Evolutionary conservation across 495 filamentous ascomycete genomes (phyloP), one percentile per base, ranked within the genome.

Genomic region (Neurospora sp.): DNA sequence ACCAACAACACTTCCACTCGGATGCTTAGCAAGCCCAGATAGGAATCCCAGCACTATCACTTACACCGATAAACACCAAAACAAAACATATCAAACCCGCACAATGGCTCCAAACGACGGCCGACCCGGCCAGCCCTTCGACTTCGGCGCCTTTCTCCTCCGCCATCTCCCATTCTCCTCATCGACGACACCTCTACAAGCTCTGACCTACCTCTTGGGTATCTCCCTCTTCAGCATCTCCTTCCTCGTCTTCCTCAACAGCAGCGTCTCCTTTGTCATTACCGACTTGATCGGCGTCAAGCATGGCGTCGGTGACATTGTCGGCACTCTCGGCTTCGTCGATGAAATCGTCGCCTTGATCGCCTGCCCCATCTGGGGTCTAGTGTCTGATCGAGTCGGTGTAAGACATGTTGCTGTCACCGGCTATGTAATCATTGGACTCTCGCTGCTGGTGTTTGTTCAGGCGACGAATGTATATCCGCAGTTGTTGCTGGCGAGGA

Each of bases 161-260:
- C 85, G 82, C 72, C 78, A 82, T 72, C 81, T 90, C 38, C 88
- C 88, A 42, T 89, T 90, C 79, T 83, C 88, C 14, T 77, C 81
- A 18, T 81, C 86, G 54, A 87, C 92, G 41, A 93, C 90, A 7
- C 85, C 88, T 69, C 79, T 89, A 9, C 96, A 99, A 79, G 91
- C 91, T 3, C 80, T 88, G 54, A 93, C 94, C 18, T 99, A 99
- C 80, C 88, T 99, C 39, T 83, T 96, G 69, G 93, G 90, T 73
- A 92, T 98, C 75, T 94, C 93, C 70, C 91, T 97, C 35, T 98
- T 97, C 85, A 95, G 92, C 76, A 99, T 99, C 77, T 92, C 93
- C 41, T 97, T 98, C 84, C 89, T 99, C 72, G 96, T 99, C 69
- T 99, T 98, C 85, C 90, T 99, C 76, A 99, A 98, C 83, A 92